These are phyloP conservation scores for Solanum hybrid DNA, from an alignment of 305 asterid species.

Conservation along the genomic window DNA sequence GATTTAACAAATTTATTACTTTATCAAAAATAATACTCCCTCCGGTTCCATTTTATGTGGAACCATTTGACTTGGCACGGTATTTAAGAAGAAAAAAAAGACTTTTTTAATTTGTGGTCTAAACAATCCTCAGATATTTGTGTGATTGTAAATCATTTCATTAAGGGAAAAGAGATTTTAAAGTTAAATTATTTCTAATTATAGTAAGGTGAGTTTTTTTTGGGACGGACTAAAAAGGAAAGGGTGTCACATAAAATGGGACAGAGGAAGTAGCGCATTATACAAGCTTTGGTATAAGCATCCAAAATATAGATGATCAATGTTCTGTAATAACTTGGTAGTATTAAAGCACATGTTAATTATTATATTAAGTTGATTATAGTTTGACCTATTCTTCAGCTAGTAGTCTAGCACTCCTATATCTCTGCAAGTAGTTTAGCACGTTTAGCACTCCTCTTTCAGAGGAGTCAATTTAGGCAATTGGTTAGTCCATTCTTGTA, in stretches of 20 bases:
- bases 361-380: too few species aligned
- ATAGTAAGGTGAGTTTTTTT: neutral
- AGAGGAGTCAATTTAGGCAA: too few species aligned
- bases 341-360: too few species aligned
- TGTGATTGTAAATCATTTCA: neutral
- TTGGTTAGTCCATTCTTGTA: too few species aligned
- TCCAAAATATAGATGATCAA: neutral
- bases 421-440: too few species aligned
- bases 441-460: too few species aligned
- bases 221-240: neutral
- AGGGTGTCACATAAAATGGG: neutral
- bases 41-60: neutral
- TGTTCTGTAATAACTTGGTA: neutral
- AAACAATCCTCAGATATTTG: neutral
- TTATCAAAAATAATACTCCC: neutral
- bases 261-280: neutral
- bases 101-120: neutral
- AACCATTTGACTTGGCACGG: neutral
- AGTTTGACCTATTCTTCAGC: too few species aligned
- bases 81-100: too few species aligned
- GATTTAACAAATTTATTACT: neutral
- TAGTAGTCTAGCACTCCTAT: too few species aligned
- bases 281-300: neutral
- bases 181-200: too few species aligned
- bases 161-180: neutral